Evolutionary conservation across 2,329 filamentous ascomycete species (phyloP).

Genomic region (Diaporthe citriasiana): DNA sequence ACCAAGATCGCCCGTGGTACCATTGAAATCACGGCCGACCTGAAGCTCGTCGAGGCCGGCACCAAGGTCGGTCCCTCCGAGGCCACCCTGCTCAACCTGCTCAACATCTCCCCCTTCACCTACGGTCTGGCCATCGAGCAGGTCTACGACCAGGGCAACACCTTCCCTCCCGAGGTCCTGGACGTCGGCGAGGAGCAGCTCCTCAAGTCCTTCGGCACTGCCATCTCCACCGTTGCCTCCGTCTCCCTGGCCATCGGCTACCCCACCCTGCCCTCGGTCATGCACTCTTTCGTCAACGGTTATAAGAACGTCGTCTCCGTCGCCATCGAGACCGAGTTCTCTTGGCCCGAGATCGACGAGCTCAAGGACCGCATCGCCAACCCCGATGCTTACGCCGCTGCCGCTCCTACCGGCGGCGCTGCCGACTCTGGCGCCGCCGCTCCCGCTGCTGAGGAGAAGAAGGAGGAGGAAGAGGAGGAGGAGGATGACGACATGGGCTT

Average conservation of each 20-base stretch:
- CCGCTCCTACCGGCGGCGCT: conserved; percentile 78
- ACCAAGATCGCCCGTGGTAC: conserved; percentile 99
- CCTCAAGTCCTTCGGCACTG: conserved; percentile 83
- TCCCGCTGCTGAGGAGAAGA: conserved; percentile 67
- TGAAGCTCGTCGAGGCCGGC: conserved; percentile 96
- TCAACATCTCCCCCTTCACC: conserved; percentile 99
- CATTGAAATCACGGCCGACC: conserved; percentile 98
- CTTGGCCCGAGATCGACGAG: conserved; percentile 95
- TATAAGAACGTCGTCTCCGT: conserved; percentile 98
- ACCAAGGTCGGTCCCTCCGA: conserved; percentile 98
- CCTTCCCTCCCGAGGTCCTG: conserved; percentile 86
- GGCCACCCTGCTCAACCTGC: conserved; percentile 98
- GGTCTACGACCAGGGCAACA: conserved; percentile 98
- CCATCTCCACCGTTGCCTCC: conserved; percentile 88
- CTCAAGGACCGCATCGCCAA: conserved; percentile 99
- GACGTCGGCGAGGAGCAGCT: conserved; percentile 97
- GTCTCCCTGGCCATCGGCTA: conserved; percentile 94
- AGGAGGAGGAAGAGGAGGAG: conserved; percentile 77
- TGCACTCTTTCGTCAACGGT: conserved; percentile 95
- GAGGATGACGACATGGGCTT: conserved; percentile 78
- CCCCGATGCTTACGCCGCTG: conserved; percentile 93
- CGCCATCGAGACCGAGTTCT: conserved; percentile 90
- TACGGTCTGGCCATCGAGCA: conserved; percentile 97
- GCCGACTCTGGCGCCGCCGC: conserved; percentile 62
- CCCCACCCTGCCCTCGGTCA: conserved; percentile 95